Conservation (phyloP, 2,329 filamentous ascomycete species). For the Graphilbum sp. region DNA sequence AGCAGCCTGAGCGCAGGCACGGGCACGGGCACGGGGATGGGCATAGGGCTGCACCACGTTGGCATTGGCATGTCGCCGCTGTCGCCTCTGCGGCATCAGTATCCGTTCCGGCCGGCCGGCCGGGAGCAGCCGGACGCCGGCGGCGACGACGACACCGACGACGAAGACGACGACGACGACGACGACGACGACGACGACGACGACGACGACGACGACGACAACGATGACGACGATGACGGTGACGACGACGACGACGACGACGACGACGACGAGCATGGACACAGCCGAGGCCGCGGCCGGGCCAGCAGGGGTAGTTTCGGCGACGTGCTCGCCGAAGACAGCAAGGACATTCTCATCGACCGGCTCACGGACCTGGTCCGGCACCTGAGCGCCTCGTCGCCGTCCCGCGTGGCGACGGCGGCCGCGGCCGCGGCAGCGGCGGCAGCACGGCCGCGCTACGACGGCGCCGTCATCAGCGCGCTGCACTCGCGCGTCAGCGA, state of each 20-base stretch:
- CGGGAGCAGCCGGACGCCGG: background rate
- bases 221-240: constrained; percentile 1
- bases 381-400: constrained; percentile 15
- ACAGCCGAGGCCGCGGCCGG: too few species aligned
- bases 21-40: constrained; percentile 1
- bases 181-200: constrained; percentile 4
- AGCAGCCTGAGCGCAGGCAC: background rate
- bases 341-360: constrained; percentile 29
- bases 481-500: constrained; percentile 26
- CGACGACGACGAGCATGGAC: constrained; percentile 6
- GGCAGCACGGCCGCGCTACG: background rate
- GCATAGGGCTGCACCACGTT: constrained; percentile 14
- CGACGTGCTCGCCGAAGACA: constrained; percentile 17
- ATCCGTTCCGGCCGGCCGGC: constrained; percentile 10
- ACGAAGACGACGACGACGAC: constrained; percentile 1
- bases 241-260: constrained; percentile 9
- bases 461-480: constrained; percentile 12
- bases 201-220: background rate
- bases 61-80: constrained; percentile 15
- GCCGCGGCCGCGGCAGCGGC: background rate
- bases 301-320: constrained; percentile 2
- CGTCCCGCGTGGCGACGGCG: constrained; percentile 3
- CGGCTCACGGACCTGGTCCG: constrained; percentile 22
- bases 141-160: background rate
- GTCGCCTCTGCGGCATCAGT: constrained; percentile 16